phyloP scores from a whole-genome alignment of 495 filamentous ascomycete genomes.

The Xanthoparmelia taractica region DNA sequence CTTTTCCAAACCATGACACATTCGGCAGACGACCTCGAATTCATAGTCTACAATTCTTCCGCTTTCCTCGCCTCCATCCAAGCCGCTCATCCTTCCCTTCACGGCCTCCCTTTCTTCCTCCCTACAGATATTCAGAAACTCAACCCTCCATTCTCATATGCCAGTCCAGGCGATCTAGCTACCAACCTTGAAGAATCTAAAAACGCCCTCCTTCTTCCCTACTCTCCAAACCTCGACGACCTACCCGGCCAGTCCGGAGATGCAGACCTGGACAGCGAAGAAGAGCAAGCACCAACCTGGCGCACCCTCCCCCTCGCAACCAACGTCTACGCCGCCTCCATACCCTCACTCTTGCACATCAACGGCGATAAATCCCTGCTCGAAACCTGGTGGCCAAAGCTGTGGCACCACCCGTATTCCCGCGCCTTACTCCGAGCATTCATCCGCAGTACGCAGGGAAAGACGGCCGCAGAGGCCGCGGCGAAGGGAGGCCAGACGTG shows the following conservation, averaged over 20 bases:
- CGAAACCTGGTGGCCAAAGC: constrained; percentile 44
- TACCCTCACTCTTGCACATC: constrained; percentile 46
- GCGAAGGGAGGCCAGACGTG: constrained; percentile 43
- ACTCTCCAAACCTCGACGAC: constrained; percentile 38
- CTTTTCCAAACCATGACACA: constrained; percentile 47
- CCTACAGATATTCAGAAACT: constrained; percentile 34
- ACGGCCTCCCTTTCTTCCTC: constrained; percentile 37
- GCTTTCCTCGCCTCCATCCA: constrained; percentile 36
- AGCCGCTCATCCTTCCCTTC: constrained; percentile 38
- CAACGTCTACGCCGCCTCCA: constrained; percentile 42
- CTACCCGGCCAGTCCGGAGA: constrained; percentile 29
- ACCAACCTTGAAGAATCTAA: constrained; percentile 28
- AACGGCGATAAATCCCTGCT: constrained; percentile 40
- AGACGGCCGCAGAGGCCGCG: constrained; percentile 38
- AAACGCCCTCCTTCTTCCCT: constrained; percentile 33
- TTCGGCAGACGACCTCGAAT: constrained; percentile 40
- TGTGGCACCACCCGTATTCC: constrained; percentile 51
- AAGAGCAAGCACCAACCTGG: constrained; percentile 38
- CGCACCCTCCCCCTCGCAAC: constrained; percentile 44
- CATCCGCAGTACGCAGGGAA: constrained; percentile 38
- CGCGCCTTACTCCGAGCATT: constrained; percentile 46
- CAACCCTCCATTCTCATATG: constrained; percentile 35
- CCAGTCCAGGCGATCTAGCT: constrained; percentile 25
- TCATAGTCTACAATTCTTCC: constrained; percentile 42
- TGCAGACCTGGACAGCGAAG: neutral